These are phyloP conservation scores for Zygosaccharomyces bisporus DNA, from an alignment of 805 yeast species.

Conservation along the genomic window DNA sequence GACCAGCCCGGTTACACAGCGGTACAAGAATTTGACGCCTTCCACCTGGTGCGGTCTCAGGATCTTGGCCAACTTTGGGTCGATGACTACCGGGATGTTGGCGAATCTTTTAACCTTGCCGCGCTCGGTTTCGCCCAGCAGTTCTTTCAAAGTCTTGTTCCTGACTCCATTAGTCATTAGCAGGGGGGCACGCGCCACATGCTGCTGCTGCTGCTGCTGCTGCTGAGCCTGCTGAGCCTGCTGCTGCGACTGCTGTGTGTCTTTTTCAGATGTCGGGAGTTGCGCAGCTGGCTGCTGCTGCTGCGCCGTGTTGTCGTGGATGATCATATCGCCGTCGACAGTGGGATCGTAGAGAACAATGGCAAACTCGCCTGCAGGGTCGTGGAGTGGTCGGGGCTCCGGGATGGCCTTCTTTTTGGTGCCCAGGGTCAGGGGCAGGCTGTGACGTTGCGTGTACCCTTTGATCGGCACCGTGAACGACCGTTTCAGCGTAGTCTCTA, in stretches of 20 bases:
- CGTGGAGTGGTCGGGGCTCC: slow-evolving; percentile 92
- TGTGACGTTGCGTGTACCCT: slow-evolving; percentile 34
- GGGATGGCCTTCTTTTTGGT: slow-evolving; percentile 63
- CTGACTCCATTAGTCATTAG: slow-evolving; percentile 34
- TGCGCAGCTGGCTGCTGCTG: slow-evolving; percentile 18
- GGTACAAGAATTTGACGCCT: slow-evolving; percentile 85
- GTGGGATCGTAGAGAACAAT: slow-evolving; percentile 95
- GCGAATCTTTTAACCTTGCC: slow-evolving; percentile 55
- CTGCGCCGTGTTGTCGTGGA: slow-evolving; percentile 24
- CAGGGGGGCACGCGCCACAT: slow-evolving; percentile 29
- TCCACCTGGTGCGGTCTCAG: slow-evolving; percentile 95
- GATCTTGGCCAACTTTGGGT: slow-evolving; percentile 78
- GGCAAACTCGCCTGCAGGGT: slow-evolving; percentile 89
- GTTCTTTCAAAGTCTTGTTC: slow-evolving; percentile 68
- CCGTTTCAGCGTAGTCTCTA: slow-evolving; percentile 42
- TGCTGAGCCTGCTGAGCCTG: too few relatives aligned
- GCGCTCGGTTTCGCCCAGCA: slow-evolving; percentile 63
- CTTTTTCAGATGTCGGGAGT: slow-evolving; percentile 18
- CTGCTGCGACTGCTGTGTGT: slow-evolving; percentile 11
- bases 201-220: slow-evolving; percentile 10
- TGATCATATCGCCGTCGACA: slow-evolving; percentile 53
- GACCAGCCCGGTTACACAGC: slow-evolving; percentile 85
- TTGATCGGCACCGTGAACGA: slow-evolving; percentile 63
- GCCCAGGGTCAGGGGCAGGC: slow-evolving; percentile 81
- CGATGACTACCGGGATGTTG: slow-evolving; percentile 93